Conservation (phyloP, 306 rosid species). For the Fagus crenata region DNA sequence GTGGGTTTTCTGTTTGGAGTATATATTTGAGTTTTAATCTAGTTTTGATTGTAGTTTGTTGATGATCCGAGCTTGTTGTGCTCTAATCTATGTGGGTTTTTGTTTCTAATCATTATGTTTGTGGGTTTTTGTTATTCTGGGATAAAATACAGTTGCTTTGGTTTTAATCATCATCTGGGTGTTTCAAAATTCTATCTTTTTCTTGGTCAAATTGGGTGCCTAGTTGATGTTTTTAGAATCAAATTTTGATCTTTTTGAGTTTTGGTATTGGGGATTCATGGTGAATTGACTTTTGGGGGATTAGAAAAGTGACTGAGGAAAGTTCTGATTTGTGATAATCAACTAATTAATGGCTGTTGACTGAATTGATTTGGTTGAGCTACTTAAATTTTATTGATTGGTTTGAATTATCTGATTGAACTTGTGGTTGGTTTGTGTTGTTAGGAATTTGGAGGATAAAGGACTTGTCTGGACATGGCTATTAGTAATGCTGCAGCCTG, state of each 20-base stretch:
- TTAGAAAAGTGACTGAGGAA: neutral
- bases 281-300: neutral
- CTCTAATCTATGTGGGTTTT: neutral
- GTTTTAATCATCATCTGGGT: neutral
- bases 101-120: neutral
- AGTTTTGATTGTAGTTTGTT: neutral
- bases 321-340: neutral
- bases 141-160: neutral
- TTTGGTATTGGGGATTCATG: neutral
- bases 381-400: neutral
- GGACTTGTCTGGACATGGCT: slow-evolving; percentile 56
- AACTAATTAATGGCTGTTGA: neutral
- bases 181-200: neutral
- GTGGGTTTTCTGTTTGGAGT: neutral
- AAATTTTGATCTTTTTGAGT: neutral
- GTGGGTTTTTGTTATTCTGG: neutral
- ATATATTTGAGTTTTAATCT: neutral
- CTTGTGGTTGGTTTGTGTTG: slow-evolving; percentile 20
- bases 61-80: slow-evolving; percentile 26
- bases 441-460: slow-evolving; percentile 31
- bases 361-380: neutral
- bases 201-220: neutral
- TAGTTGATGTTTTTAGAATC: neutral
- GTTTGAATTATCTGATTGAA: slow-evolving; percentile 15
- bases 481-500: slow-evolving; percentile 64